Conservation (phyloP, 2,329 filamentous ascomycete genomes). For the Aspergillus hiratsukae region DNA sequence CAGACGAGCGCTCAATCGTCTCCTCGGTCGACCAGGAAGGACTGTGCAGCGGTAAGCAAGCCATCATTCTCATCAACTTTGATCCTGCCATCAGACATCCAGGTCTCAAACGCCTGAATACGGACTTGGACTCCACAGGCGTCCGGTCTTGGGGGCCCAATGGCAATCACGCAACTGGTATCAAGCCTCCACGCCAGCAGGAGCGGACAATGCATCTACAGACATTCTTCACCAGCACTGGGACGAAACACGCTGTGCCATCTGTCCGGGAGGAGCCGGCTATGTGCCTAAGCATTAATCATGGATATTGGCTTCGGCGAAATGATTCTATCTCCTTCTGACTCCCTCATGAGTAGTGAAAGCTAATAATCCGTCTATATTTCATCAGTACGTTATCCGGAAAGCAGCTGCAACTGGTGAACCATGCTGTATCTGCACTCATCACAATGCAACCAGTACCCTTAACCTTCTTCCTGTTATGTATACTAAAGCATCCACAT, state of each 20-base stretch:
- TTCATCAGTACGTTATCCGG: too few species aligned
- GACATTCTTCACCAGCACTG: background rate
- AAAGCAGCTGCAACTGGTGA: too few species aligned
- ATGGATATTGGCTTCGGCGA: conserved; percentile 26
- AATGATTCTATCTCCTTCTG: too few species aligned
- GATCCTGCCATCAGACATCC: conserved; percentile 33
- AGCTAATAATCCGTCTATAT: too few species aligned
- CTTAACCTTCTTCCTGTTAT: too few species aligned
- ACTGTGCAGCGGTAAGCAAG: conserved; percentile 21
- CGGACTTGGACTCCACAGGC: background rate
- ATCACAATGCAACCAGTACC: too few species aligned
- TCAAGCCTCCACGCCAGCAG: background rate
- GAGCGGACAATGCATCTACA: conserved; percentile 8
- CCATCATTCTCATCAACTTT: conserved; percentile 38
- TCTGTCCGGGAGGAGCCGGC: conserved; percentile 25
- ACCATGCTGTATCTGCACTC: too few species aligned
- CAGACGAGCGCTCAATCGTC: conserved; percentile 39
- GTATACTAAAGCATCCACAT: too few species aligned
- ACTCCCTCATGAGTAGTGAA: too few species aligned
- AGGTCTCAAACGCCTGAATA: conserved; percentile 10
- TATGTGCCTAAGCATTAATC: conserved; percentile 22
- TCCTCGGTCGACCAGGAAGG: conserved; percentile 33
- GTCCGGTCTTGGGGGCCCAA: background rate
- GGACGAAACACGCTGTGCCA: conserved; percentile 15
- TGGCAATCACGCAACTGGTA: background rate